Base-by-base conservation (phyloP, 768 basidiomycete genomes). In the Termitomyces sp. region DNA sequence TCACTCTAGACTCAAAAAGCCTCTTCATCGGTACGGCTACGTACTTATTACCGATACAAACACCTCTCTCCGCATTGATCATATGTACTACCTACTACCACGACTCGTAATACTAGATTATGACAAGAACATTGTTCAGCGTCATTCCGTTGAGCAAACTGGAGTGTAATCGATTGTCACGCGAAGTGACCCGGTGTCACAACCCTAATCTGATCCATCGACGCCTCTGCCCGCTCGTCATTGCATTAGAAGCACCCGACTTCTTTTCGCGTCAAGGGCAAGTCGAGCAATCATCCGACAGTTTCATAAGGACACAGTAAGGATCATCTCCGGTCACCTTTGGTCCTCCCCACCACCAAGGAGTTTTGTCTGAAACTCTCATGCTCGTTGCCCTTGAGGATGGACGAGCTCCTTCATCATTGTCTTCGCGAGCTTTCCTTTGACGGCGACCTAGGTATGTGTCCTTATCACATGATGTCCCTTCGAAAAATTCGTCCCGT, bases 401-500 rank as follows among this genome's bases (percentile, higher is more conserved):
- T 95, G 88, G 93, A 95, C 69, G 88, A 93, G 67, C 84, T 96
- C 44, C 74, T 95, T 39, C 86, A 88, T 67, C 87, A 93, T 68
- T 89, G 89, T 68, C 79, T 94, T 36, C 87, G 88, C 39, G 92
- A 96, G 70, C 78, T 96, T 32, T 85, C 94, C 5, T 95, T 94
- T 71, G 93, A 95, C 66, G 93, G 93, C 5, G 91, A 95, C 69
- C 78, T 92, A 43, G 93, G 93, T 95, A 71, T 77, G 88, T 82
- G 56, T 54, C 57, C 30, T 57, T 58, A 69, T 71, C 71, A 74
- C 70, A 68, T 72, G 72, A 72, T 71, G 52, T 30, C 39, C 33
- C 44, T 45, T 56, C 34, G 49, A 30, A 56, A 56, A 56, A 60
- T 62, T 61, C 53, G 48, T 53, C 52, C 49, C 45, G 51, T 62